phyloP scores from a whole-genome alignment of 148 eudicot species.

The Fallopia convolvulus region DNA sequence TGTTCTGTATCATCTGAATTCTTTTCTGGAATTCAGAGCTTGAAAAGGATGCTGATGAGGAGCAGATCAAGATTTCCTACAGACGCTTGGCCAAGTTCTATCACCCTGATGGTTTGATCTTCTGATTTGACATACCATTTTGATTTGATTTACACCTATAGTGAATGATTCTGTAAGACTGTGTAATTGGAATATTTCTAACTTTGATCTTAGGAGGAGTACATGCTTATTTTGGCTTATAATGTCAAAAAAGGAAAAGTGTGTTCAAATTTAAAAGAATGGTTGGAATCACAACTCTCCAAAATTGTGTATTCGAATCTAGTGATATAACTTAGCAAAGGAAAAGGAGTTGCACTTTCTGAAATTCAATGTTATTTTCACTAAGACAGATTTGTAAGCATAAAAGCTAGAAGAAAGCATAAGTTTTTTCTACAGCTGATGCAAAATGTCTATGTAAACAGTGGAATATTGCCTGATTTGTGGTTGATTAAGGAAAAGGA shows the following conservation, averaged over 20 bases:
- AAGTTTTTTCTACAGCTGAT: neutral
- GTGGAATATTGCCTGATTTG: conserved; percentile 13
- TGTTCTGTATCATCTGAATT: too few species aligned
- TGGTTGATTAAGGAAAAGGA: neutral
- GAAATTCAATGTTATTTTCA: neutral
- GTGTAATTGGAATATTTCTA: neutral
- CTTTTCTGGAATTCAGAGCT: conserved; percentile 35
- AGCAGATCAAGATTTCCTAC: conserved; percentile 63
- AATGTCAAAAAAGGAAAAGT: too few species aligned
- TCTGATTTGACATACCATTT: conserved; percentile 14
- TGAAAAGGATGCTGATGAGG: conserved; percentile 82
- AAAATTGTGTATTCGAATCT: too few species aligned
- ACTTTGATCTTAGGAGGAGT: neutral
- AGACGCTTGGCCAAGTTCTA: conserved; percentile 90
- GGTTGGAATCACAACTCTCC: too few species aligned
- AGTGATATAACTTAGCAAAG: neutral
- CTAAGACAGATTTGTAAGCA: neutral
- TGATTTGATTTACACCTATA: neutral
- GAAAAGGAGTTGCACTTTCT: neutral
- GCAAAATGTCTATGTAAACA: neutral
- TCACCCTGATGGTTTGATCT: conserved; percentile 90
- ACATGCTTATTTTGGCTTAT: neutral
- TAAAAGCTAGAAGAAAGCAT: neutral
- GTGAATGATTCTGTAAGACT: neutral
- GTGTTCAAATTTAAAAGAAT: too few species aligned